Conservation (phyloP, 1,139 yeast genomes). For the Zygosaccharomyces sapae region DNA sequence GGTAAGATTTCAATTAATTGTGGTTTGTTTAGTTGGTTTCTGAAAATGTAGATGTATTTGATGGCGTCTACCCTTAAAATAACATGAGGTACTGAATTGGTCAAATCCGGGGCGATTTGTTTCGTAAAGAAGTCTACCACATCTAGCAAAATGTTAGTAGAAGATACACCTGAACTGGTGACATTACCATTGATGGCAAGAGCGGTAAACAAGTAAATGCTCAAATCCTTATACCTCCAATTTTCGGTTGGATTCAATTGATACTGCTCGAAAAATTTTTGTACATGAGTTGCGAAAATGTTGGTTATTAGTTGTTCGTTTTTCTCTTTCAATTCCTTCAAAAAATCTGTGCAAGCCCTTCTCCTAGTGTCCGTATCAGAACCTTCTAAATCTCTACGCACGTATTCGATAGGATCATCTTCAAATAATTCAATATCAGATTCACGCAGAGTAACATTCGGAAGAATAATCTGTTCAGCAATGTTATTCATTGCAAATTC, state of each 20-base stretch:
- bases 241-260: conserved; percentile 40
- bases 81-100: conserved; percentile 53
- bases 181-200: conserved; percentile 87
- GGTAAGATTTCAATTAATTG: conserved; percentile 83
- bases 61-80: conserved; percentile 89
- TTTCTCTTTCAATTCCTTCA: conserved; percentile 78
- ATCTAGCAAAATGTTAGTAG: conserved; percentile 79
- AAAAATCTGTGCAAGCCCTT: conserved; percentile 84
- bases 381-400: conserved; percentile 90
- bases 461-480: conserved; percentile 77
- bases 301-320: conserved; percentile 71
- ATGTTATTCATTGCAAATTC: conserved; percentile 71
- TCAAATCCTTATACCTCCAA: conserved; percentile 87
- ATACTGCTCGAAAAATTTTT: conserved; percentile 56
- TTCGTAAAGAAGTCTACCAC: conserved; percentile 79
- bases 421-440: conserved; percentile 90
- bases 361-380: conserved; percentile 90
- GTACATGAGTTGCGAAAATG: conserved; percentile 70
- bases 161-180: conserved; percentile 82
- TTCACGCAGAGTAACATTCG: conserved; percentile 79
- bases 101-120: conserved; percentile 77
- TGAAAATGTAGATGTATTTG: conserved; percentile 80
- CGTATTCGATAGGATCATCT: conserved; percentile 93
- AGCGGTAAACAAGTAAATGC: conserved; percentile 80
- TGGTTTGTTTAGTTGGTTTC: conserved; percentile 86